These are phyloP conservation scores for Candida sojae DNA, from an alignment of 1,139 yeast genomes.

Conservation along the genomic window DNA sequence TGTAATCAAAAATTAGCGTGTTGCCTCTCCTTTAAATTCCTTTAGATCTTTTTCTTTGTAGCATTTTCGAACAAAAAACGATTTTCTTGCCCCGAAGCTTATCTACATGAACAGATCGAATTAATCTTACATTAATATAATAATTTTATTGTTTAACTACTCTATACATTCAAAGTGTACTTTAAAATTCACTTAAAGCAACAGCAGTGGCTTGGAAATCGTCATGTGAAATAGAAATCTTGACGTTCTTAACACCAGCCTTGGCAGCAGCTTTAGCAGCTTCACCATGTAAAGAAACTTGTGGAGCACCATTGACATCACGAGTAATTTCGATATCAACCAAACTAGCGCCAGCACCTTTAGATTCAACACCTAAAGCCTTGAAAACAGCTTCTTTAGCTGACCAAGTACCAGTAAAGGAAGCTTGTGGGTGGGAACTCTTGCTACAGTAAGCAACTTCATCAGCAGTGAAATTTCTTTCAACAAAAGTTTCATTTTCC, in stretches of 20 bases:
- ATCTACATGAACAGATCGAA: background rate
- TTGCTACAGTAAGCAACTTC: constrained; percentile 79
- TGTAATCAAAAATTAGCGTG: too few species aligned
- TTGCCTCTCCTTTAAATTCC: background rate
- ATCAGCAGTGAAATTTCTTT: constrained; percentile 81
- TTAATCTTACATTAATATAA: too few species aligned
- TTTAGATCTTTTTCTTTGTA: background rate
- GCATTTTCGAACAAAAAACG: background rate
- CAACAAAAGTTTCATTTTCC: constrained; percentile 84
- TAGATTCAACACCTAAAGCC: constrained; percentile 83
- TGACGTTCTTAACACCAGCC: constrained; percentile 71
- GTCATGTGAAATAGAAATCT: constrained; percentile 92
- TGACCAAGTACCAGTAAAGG: constrained; percentile 98
- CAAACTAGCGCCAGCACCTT: constrained; percentile 95
- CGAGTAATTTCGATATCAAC: constrained; percentile 86
- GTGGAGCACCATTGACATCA: constrained; percentile 78
- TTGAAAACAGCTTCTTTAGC: constrained; percentile 99
- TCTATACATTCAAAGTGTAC: background rate
- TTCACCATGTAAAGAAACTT: constrained; percentile 70
- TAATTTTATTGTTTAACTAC: background rate
- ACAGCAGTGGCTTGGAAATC: constrained; percentile 98
- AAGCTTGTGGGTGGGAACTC: constrained; percentile 80
- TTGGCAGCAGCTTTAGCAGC: constrained; percentile 74
- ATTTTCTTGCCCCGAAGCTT: too few species aligned
- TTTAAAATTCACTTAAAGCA: constrained; percentile 73